phyloP scores from a whole-genome alignment of 306 rosid genomes.

The Malus asiatica region DNA sequence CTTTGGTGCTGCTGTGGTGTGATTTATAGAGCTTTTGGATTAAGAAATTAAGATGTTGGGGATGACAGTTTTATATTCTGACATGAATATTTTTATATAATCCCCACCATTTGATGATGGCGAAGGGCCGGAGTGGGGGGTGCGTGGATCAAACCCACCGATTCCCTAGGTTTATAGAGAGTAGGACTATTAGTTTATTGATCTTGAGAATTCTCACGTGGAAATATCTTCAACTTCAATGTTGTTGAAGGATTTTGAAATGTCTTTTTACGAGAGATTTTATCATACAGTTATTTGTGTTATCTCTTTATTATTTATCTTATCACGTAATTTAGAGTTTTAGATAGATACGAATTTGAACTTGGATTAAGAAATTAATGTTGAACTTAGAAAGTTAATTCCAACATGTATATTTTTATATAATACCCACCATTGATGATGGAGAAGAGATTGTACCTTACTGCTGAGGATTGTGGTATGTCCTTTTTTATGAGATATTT shows the following conservation, averaged over 20 bases:
- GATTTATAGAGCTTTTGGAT: neutral
- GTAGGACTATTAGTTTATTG: neutral
- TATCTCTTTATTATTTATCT: fast-evolving
- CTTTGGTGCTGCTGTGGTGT: neutral
- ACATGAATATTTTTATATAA: neutral
- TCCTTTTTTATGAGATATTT: no score
- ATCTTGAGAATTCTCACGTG: neutral
- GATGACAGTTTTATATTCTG: neutral
- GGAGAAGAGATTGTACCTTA: no score
- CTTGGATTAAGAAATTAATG: no score
- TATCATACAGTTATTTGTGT: fast-evolving
- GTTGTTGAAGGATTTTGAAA: no score
- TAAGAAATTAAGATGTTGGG: neutral
- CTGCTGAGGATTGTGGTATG: no score
- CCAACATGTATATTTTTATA: no score
- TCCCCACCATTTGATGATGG: neutral
- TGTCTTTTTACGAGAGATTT: no score
- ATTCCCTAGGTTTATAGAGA: neutral
- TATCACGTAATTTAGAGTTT: no score
- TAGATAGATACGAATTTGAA: no score
- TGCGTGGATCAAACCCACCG: neutral
- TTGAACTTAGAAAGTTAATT: no score
- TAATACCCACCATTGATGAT: no score
- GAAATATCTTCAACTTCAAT: no score
- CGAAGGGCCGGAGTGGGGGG: neutral